These are phyloP conservation scores for Camellia granthamiana DNA, from an alignment of 148 eudicot species.

Conservation along the genomic window DNA sequence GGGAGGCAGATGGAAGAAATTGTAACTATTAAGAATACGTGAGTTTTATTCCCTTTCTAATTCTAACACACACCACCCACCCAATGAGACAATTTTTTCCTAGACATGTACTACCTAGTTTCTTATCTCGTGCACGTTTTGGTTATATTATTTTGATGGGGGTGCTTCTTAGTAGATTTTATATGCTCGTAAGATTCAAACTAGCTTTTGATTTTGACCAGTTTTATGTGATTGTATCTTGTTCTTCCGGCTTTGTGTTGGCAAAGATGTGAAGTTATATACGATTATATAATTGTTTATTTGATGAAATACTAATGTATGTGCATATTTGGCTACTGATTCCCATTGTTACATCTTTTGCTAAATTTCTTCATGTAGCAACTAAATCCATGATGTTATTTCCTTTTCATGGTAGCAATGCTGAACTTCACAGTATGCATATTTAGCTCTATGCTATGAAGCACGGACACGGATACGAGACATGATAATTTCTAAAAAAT, in stretches of 20 bases:
- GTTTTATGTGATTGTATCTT: not conserved
- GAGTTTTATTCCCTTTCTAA: slow-evolving; percentile 26
- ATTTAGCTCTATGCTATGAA: not conserved
- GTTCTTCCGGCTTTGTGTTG: not conserved
- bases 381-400: not conserved
- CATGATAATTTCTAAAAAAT: no score
- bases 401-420: not conserved
- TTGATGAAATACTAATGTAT: not conserved
- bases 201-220: not conserved
- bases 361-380: not conserved
- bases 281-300: not conserved
- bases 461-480: no score
- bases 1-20: slow-evolving; percentile 90
- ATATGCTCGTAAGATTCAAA: not conserved
- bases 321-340: not conserved
- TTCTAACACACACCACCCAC: not conserved
- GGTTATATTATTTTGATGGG: not conserved
- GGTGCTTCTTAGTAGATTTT: not conserved
- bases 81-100: not conserved
- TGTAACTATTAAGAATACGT: slow-evolving; percentile 81
- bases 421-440: not conserved
- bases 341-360: not conserved
- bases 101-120: not conserved
- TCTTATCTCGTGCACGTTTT: not conserved
- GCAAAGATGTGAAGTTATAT: not conserved